Conservation (phyloP, 2,329 filamentous ascomycete genomes). For the Celoporthe dispersa region DNA sequence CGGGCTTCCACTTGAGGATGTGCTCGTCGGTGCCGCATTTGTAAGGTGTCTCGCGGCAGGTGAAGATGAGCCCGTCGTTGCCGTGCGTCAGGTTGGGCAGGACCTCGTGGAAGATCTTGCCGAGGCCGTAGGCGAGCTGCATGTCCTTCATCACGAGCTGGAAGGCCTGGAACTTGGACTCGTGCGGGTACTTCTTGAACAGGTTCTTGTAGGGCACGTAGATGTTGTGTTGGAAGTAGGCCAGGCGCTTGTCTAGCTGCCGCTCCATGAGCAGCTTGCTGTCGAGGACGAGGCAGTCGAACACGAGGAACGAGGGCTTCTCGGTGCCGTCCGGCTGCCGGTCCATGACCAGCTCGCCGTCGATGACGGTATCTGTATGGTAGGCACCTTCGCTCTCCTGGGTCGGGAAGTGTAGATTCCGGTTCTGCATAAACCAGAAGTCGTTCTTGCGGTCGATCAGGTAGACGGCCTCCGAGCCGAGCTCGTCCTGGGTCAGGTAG, state of each 20-base stretch:
- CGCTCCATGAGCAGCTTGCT: constrained; percentile 75
- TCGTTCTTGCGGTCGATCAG: constrained; percentile 98
- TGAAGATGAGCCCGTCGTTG: constrained; percentile 97
- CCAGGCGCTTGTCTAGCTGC: constrained; percentile 85
- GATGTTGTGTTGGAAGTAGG: constrained; percentile 79
- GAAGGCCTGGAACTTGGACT: constrained; percentile 75
- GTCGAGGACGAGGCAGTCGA: constrained; percentile 88
- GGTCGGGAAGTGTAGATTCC: constrained; percentile 78
- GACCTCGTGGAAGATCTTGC: constrained; percentile 89
- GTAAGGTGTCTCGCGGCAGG: constrained; percentile 87
- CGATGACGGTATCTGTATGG: constrained; percentile 81
- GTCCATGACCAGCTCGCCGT: constrained; percentile 93
- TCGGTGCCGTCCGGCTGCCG: constrained; percentile 67
- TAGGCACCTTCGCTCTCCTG: constrained; percentile 68
- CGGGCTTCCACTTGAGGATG: constrained; percentile 98
- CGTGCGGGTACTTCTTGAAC: constrained; percentile 68
- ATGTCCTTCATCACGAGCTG: constrained; percentile 86
- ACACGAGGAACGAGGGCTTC: constrained; percentile 85
- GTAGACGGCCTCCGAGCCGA: constrained; percentile 74
- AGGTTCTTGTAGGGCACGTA: constrained; percentile 71
- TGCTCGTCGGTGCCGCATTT: constrained; percentile 88
- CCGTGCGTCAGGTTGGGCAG: constrained; percentile 86
- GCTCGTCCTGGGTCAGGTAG: constrained; percentile 75
- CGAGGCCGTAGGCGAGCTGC: constrained; percentile 84
- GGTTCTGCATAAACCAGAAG: constrained; percentile 80